phyloP scores from a whole-genome alignment of 169 alveolate species.

The Plasmodium malariae region DNA sequence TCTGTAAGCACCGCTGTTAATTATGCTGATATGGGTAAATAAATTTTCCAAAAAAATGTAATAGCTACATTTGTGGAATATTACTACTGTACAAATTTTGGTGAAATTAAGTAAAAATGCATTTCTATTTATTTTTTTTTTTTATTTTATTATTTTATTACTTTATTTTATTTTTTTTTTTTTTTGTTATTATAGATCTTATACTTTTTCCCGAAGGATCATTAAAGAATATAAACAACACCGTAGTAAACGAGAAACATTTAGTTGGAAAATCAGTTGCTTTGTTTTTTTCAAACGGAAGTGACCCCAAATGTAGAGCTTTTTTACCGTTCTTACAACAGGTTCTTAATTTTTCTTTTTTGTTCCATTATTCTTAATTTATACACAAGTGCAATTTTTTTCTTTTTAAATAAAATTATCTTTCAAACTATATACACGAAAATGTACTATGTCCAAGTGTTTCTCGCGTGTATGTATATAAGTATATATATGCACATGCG shows the following conservation, averaged over 20 bases:
- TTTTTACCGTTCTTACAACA: constrained; percentile 82
- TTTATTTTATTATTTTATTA: too few relatives aligned
- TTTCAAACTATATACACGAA: background rate
- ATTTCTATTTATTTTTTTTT: too few relatives aligned
- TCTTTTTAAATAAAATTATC: background rate
- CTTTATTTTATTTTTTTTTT: constrained; percentile 1
- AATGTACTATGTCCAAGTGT: background rate
- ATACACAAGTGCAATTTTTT: background rate
- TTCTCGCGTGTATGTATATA: background rate
- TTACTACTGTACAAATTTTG: too few relatives aligned
- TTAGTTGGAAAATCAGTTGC: constrained; percentile 84
- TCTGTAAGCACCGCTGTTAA: constrained; percentile 65
- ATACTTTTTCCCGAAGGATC: constrained; percentile 84
- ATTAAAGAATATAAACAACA: constrained; percentile 78
- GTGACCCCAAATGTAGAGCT: constrained; percentile 82
- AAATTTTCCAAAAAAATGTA: too few relatives aligned
- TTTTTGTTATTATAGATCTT: constrained; percentile 62
- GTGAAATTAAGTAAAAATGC: too few relatives aligned
- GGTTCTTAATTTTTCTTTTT: constrained; percentile 44
- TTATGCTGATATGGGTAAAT: constrained; percentile 82
- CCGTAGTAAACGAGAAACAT: constrained; percentile 78
- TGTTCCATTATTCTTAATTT: background rate
- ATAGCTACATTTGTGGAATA: too few relatives aligned
- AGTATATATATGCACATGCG: background rate
- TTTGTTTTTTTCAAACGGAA: constrained; percentile 81